Percentiles rank a stretch among this genome's conserved stretches.
Conservation (phyloP, 768 basidiomycete species). For the Aureoboletus auriporus region DNA sequence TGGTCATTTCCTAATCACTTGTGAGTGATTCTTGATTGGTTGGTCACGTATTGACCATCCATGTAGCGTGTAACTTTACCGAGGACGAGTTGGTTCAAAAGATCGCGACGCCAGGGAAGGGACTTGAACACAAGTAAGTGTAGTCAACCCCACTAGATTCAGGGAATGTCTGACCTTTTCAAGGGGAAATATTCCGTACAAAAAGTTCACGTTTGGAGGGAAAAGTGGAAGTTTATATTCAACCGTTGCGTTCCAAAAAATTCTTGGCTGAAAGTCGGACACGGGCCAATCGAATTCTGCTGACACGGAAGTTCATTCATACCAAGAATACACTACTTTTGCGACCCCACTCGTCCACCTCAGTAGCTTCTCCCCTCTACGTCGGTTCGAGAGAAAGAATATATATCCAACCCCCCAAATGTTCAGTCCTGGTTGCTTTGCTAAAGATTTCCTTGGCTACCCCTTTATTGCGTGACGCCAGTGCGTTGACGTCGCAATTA, state of each 20-base stretch:
- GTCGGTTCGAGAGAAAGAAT: too few relatives aligned
- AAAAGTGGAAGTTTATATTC: conserved; percentile 65
- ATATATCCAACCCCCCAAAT: too few relatives aligned
- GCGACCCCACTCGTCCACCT: too few relatives aligned
- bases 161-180: neutral
- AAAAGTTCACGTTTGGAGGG: conserved; percentile 76
- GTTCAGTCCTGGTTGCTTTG: too few relatives aligned
- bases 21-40: conserved; percentile 38
- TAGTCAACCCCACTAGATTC: neutral
- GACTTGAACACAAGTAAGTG: conserved; percentile 62
- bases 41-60: neutral
- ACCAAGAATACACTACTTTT: neutral
- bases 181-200: conserved; percentile 72
- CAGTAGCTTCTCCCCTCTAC: too few relatives aligned
- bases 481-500: too few relatives aligned
- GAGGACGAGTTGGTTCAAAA: conserved; percentile 62
- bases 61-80: conserved; percentile 78
- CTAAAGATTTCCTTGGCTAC: too few relatives aligned
- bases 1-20: conserved; percentile 75
- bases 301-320: neutral
- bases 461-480: too few relatives aligned
- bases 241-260: conserved; percentile 66
- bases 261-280: neutral
- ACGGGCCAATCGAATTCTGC: neutral
- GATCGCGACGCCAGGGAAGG: conserved; percentile 46